phyloP scores from a whole-genome alignment of 768 basidiomycete species.

The Lyophyllum atratum region DNA sequence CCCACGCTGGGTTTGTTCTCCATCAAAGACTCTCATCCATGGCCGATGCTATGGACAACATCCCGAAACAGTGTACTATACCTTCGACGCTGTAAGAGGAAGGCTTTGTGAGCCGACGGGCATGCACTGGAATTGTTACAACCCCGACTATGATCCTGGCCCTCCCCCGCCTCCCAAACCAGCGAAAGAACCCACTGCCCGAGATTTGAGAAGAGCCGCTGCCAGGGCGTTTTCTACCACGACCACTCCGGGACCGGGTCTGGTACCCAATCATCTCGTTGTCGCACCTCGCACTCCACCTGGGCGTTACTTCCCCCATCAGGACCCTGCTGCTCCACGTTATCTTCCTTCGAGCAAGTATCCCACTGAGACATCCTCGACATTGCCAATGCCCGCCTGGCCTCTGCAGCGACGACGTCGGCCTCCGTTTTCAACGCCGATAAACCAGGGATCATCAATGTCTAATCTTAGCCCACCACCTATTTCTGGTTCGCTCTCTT shows the following conservation, averaged over 20 bases:
- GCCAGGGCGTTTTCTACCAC: background rate
- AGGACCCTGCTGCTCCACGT: background rate
- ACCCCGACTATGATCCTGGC: slow-evolving; percentile 74
- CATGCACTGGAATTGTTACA: slow-evolving; percentile 53
- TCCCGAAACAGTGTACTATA: slow-evolving; percentile 50
- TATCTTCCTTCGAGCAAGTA: background rate
- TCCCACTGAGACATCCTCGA: background rate
- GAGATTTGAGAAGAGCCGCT: slow-evolving; percentile 6
- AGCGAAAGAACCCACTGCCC: slow-evolving; percentile 22
- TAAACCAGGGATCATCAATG: background rate
- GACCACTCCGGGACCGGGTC: background rate
- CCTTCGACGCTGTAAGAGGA: slow-evolving; percentile 56
- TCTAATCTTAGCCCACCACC: background rate
- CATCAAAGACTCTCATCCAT: slow-evolving; percentile 49
- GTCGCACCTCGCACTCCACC: background rate
- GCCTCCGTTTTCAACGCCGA: background rate
- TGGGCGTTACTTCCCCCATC: background rate
- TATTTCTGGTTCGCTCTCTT: background rate
- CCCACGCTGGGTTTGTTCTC: slow-evolving; percentile 60
- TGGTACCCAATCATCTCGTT: background rate
- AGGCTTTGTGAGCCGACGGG: slow-evolving; percentile 44
- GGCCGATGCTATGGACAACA: slow-evolving; percentile 33
- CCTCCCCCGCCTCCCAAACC: slow-evolving; percentile 56
- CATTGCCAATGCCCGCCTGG: background rate
- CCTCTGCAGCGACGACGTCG: background rate